Base-by-base conservation (phyloP, 768 basidiomycete genomes). In the Termitomyces sp. region DNA sequence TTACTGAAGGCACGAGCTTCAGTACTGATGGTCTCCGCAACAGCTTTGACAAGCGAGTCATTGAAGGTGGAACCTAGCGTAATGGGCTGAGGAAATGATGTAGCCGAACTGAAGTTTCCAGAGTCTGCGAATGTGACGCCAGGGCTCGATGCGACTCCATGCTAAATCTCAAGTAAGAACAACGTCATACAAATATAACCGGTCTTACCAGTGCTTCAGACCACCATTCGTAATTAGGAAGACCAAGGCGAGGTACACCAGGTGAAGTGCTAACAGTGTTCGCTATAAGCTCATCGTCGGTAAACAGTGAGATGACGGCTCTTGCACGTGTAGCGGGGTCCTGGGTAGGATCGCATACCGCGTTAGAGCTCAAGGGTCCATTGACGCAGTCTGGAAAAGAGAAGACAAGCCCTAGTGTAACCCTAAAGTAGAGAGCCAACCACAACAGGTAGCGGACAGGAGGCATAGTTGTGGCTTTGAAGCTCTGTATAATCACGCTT, bases 1-100 rank as follows among this genome's bases (percentile, higher is more conserved):
- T 85, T 86, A 68, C 80, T 82, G 75, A 83, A 84, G 5, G 83
- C 82, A 16, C 84, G 77, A 3, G 79, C 81, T 64, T 86, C 83
- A 0, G 76, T 84, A 53, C 82, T 82, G 65, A 84, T 75, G 33
- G 82, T 68, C 4, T 75, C 72, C 7, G 83, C 82, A 18, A 84
- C 68, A 1, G 70, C 67, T 58, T 81, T 77, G 55, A 85, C 74
- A 50, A 86, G 74, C 3, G 70, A 67, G 55, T 83, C 82, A 62
- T 85, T 80, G 68, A 85, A 84, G 0, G 82, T 75, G 10, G 83
- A 81, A 26, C 81, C 75, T 68, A 85, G 71, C 12, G 78, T 64
- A 55, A 86, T 83, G 4, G 83, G 82, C 55, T 80, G 78, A 7
- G 83, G 83, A 68, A 86, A 84, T 5, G 82, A 83, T 0, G 83